Base-by-base conservation (phyloP, 2,329 filamentous ascomycete species). In the Fusarium pseudograminearum region DNA sequence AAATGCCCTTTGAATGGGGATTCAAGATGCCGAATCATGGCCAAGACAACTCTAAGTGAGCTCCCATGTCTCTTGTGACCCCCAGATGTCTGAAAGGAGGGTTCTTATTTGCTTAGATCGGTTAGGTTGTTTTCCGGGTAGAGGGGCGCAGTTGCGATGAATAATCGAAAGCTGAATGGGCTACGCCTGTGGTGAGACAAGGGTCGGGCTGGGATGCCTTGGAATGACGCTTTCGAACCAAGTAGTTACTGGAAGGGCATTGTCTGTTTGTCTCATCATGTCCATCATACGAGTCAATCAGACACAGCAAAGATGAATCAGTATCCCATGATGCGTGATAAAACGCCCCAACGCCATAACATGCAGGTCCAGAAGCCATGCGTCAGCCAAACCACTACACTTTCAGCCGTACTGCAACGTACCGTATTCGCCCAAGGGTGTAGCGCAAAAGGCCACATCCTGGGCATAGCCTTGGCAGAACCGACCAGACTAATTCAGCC, bases 321-420 rank as follows among this genome's bases (percentile, higher is more conserved):
- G n/a, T n/a, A n/a, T n/a, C n/a, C n/a, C n/a, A n/a, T n/a, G 3
- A 34, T 24, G 36, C 28, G 59, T 5, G 45, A 53, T 28, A 10
- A 65, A 45, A 65, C 33, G 33, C 46, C 33, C 22, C 4, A 30
- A 28, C 1, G n/a, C 22, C 61, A 28, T 22, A 22, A 33, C 42
- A 65, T 65, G 54, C 61, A 65, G 61, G 61, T 65, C 47, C 53
- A 54, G 38, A 30, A 34, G 22, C 60, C 33, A 48, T 65, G 53
- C 62, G 53, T 60, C 62, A 65, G 47, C 28, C 22, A 36, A 15
- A 30, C 28, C 28, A 30, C 16, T 18, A 36, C 15, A 26, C 36
- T 46, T 48, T 65, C 61, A 65, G 62, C 62, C 42, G 62, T 66
- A 50, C 26, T 36, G 26, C 48, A 48, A 59, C 20, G 61, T 60